Evolutionary conservation across 169 alveolate species (phyloP).

Genomic region (Plasmodium berghei): DNA sequence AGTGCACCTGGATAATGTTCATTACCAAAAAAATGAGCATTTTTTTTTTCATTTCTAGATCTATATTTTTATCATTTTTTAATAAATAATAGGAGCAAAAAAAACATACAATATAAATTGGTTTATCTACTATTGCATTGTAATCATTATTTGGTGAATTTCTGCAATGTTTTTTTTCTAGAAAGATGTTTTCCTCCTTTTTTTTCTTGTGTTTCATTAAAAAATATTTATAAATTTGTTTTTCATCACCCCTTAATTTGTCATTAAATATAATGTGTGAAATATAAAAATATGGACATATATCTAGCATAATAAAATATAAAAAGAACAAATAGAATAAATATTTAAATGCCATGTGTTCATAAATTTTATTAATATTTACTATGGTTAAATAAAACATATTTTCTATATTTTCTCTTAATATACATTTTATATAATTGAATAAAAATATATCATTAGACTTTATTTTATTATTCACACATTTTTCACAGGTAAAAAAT

Average conservation of each 20-base stretch:
- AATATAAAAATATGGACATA: neutral
- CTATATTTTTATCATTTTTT: constrained; percentile 7
- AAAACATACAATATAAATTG: constrained; percentile 7
- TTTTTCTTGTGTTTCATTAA: neutral
- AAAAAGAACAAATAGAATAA: constrained; percentile 47
- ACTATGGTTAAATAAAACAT: constrained; percentile 22
- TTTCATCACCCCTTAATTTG: neutral
- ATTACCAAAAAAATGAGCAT: neutral
- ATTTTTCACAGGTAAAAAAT: neutral
- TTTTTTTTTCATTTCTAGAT: constrained; percentile 15
- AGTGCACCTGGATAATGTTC: constrained; percentile 3
- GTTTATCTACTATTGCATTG: neutral
- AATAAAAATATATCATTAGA: constrained; percentile 4
- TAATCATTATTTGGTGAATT: neutral
- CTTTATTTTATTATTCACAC: neutral
- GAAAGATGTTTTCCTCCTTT: neutral
- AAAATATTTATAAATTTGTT: neutral
- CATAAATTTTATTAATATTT: constrained; percentile 16
- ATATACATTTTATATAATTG: neutral
- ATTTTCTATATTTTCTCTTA: constrained; percentile 24
- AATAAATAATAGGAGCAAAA: constrained; percentile 11
- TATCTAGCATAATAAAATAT: constrained; percentile 41
- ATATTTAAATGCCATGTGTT: constrained; percentile 26
- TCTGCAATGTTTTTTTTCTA: neutral
- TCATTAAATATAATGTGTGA: neutral